Evolutionary conservation across 371 early-diverging fungal species (phyloP).

Genomic region (Rhizopus microsporus): DNA sequence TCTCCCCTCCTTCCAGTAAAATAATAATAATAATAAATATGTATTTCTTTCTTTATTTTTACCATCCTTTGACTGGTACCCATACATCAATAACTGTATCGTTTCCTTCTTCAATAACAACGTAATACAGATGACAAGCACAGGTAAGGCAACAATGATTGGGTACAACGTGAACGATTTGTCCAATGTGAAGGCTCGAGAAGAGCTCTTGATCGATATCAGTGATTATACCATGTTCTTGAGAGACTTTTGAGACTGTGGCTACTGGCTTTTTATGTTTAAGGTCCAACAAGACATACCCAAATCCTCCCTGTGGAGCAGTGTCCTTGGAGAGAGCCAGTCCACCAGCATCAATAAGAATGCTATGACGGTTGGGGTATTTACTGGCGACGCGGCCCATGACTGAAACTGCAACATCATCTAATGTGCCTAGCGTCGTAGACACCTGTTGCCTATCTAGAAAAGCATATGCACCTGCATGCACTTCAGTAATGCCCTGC

Average conservation of each 20-base stretch:
- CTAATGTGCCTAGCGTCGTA: conserved; percentile 25
- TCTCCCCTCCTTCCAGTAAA: not conserved
- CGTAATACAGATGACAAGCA: conserved; percentile 39
- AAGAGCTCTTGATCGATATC: conserved; percentile 10
- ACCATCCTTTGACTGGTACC: conserved; percentile 54
- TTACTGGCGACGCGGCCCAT: conserved; percentile 38
- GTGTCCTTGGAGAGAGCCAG: conserved; percentile 49
- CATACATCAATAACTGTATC: conserved; percentile 46
- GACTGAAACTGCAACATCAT: conserved; percentile 38
- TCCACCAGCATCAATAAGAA: conserved; percentile 47
- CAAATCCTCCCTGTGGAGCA: conserved; percentile 50
- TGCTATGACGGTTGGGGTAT: conserved; percentile 36
- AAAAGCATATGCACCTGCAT: conserved; percentile 43
- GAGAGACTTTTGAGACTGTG: conserved; percentile 31
- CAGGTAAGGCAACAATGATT: conserved; percentile 48
- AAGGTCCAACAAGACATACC: conserved; percentile 22
- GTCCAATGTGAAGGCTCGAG: conserved; percentile 20
- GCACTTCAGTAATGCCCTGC: conserved; percentile 42
- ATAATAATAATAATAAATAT: not conserved
- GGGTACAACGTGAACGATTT: conserved; percentile 33
- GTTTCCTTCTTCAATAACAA: conserved; percentile 36
- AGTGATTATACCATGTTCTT: conserved; percentile 46
- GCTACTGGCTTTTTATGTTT: conserved; percentile 15
- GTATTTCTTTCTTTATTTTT: conserved; percentile 1
- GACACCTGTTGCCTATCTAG: conserved; percentile 48